These are phyloP conservation scores for Solanum dulcamara DNA, from an alignment of 257 asterid species.

Conservation along the genomic window DNA sequence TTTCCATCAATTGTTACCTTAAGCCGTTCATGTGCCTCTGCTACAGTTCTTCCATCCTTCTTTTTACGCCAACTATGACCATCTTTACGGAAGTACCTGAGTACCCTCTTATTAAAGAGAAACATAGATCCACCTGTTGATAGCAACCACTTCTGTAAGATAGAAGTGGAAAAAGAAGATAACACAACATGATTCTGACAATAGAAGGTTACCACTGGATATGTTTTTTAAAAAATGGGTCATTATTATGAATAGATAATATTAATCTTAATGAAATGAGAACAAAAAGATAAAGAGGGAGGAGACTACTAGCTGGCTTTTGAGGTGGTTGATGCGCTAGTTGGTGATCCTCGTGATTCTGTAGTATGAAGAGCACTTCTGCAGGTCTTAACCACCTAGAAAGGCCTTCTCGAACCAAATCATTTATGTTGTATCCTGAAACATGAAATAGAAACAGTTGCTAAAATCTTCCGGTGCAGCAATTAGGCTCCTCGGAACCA, in stretches of 20 bases:
- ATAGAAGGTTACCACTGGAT: neutral
- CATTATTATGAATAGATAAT: neutral
- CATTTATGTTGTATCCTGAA: slow-evolving; percentile 50
- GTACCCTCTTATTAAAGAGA: slow-evolving; percentile 75
- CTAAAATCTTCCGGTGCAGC: neutral
- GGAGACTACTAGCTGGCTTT: slow-evolving; percentile 39
- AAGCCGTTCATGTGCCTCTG: slow-evolving; percentile 94
- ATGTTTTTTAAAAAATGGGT: neutral
- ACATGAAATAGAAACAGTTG: neutral
- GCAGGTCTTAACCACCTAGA: slow-evolving; percentile 38
- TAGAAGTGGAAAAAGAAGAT: neutral
- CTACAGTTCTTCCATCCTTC: slow-evolving; percentile 75
- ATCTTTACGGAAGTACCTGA: slow-evolving; percentile 76
- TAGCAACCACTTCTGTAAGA: slow-evolving; percentile 1
- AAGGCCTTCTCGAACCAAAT: slow-evolving; percentile 37
- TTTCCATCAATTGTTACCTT: slow-evolving; percentile 40
- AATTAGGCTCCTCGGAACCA: neutral
- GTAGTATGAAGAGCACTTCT: slow-evolving; percentile 30
- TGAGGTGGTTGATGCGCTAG: slow-evolving; percentile 18
- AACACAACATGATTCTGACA: neutral
- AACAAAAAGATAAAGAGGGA: neutral
- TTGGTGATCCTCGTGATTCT: slow-evolving; percentile 9
- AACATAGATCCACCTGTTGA: slow-evolving; percentile 74
- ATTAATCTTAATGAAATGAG: neutral
- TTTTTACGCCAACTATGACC: slow-evolving; percentile 95